Percentiles rank a stretch among this genome's conserved stretches.
phyloP scores from a whole-genome alignment of 768 basidiomycete species.

The Psilocybe azurescens region DNA sequence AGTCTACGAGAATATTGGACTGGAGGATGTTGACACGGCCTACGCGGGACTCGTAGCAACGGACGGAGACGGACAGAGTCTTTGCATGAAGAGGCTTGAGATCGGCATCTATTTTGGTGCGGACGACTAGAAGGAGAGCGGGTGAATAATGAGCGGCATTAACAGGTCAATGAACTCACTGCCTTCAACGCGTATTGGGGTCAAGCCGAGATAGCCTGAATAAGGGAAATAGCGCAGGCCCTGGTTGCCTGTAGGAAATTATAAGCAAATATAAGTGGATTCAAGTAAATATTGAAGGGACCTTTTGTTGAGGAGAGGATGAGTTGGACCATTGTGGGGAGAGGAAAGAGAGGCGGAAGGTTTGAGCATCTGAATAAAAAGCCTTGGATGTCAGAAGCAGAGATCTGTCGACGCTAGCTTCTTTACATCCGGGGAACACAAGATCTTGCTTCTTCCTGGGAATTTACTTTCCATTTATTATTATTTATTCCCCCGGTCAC shows the following conservation, averaged over 20 bases:
- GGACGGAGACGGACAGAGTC: slow-evolving; percentile 73
- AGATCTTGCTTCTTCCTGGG: slow-evolving; percentile 34
- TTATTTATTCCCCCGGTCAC: slow-evolving; percentile 28
- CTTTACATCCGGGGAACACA: slow-evolving; percentile 31
- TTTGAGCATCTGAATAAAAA: slow-evolving; percentile 47
- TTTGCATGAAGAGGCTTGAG: slow-evolving; percentile 68
- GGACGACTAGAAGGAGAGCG: slow-evolving; percentile 53
- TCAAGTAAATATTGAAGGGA: slow-evolving; percentile 19
- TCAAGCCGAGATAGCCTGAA: slow-evolving; percentile 81
- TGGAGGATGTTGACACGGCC: slow-evolving; percentile 61
- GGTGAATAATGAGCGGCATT: not conserved
- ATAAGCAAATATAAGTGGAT: slow-evolving; percentile 14
- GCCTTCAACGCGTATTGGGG: slow-evolving; percentile 80
- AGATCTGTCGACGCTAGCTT: slow-evolving; percentile 41
- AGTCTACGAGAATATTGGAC: slow-evolving; percentile 73
- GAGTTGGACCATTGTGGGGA: slow-evolving; percentile 67
- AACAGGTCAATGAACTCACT: slow-evolving; percentile 42
- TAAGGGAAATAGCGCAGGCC: slow-evolving; percentile 76
- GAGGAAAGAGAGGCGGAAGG: slow-evolving; percentile 34
- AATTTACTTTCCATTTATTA: slow-evolving; percentile 14
- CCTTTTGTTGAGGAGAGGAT: slow-evolving; percentile 68
- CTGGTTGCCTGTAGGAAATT: slow-evolving; percentile 55
- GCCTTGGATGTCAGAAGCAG: slow-evolving; percentile 43
- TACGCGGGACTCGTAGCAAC: slow-evolving; percentile 82
- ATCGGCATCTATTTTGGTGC: slow-evolving; percentile 75